Base-by-base conservation (phyloP, 208 protist species). In the Trypanosoma theileri region DNA sequence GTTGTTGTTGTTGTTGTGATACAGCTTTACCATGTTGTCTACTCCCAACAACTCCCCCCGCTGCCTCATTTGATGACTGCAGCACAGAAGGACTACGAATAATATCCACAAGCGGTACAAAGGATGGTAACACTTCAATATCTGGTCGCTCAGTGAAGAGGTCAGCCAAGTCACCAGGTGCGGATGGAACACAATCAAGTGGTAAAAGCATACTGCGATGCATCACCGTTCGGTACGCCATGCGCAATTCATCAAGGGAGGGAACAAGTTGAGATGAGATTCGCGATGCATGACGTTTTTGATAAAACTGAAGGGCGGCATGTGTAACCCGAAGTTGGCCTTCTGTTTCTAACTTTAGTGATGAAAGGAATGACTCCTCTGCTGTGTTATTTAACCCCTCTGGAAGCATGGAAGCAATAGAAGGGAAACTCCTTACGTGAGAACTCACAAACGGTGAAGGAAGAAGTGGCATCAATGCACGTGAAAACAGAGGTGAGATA, bases 101-200 rank as follows among this genome's bases (percentile, higher is more conserved):
- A 40, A 91, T 62, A 63, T 94, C 91, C 2, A 96, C 75, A 4
- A 86, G 63, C 13, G 91, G 91, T 14, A 96, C 81, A 41, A 96
- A 75, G 6, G 91, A 91, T 0, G 88, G 86, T n/a, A 93, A 19
- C 16, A 86, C 59, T 12, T 81, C 66, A 21, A 92, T 58, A n/a
- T 86, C 78, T 0, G 79, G 79, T 7, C 21, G 12, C 14, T 65
- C 41, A 14, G 69, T 76, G 4, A 94, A 77, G 41, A 96, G 65
- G 55, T 89, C 84, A 1, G 84, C 57, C 60, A 96, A 71, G 50
- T 87, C 80, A 11, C 53, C 82, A 9, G 91, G 91, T 2, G 88
- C 79, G 4, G 91, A 96, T 31, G 81, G 79, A 55, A 81, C 77
- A 44, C 90, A 84, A 60, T 86, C 81, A 28, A 81, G 51, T 28